phyloP scores from a whole-genome alignment of 129 eudicot genomes.

The Silybum marianum region DNA sequence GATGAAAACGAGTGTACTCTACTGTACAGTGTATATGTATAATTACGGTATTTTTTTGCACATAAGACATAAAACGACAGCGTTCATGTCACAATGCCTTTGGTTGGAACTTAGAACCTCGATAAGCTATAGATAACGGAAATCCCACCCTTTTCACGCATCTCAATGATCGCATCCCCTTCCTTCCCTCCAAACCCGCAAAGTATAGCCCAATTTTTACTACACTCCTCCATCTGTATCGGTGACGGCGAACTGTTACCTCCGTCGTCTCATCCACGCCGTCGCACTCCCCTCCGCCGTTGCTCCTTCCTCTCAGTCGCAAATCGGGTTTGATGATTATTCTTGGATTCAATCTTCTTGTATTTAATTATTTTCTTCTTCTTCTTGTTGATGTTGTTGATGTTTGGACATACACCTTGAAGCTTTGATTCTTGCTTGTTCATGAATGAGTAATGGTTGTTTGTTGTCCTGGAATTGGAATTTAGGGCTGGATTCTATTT shows the following conservation, averaged over 20 bases:
- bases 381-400: background rate
- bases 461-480: background rate
- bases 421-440: background rate
- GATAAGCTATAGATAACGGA: background rate
- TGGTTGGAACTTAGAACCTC: slow-evolving; percentile 11
- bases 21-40: no score
- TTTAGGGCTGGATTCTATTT: background rate
- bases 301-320: background rate
- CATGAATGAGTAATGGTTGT: background rate
- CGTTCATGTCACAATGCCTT: background rate
- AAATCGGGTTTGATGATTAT: background rate
- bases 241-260: background rate
- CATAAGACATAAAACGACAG: background rate
- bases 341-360: background rate
- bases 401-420: background rate
- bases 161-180: slow-evolving; percentile 2
- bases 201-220: background rate
- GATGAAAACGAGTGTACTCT: no score
- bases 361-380: background rate
- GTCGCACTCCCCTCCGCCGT: background rate
- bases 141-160: background rate
- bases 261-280: background rate
- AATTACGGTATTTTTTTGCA: background rate
- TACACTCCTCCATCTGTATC: background rate
- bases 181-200: slow-evolving; percentile 1